Evolutionary conservation across 2,329 filamentous ascomycete genomes (phyloP), one percentile per base, ranked within the genome.

Genomic region (Penicillium sp.): DNA sequence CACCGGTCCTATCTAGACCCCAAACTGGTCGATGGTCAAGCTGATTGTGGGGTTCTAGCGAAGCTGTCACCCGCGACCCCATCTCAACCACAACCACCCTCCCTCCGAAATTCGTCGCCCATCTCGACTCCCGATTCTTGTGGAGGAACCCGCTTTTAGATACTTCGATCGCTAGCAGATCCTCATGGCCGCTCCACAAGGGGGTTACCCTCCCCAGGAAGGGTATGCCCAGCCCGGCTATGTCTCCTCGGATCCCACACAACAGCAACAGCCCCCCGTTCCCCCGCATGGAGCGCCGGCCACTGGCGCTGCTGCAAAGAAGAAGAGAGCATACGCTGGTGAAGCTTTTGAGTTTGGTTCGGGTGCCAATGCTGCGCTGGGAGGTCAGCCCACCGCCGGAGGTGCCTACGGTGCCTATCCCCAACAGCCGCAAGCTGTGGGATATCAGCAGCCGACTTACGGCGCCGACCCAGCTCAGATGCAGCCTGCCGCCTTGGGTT

Each of bases 251-350:
- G 69, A 71, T 71, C 77, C 74, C 64, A 71, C 71, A 49, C 70
- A 69, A 54, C 66, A 73, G 62, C 70, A 69, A 55, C 65, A 72
- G 62, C 72, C 73, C 41, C 64, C 69, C 43, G 69, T 61, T 53
- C 65, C 73, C 40, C 70, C 65, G 51, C 67, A 73, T 55, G 75
- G 66, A 36, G 64, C 69, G 43, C 63, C 73, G 55, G 64, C 67
- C 50, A 73, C 74, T 39, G 68, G 75, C 44, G 68, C 77, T 57
- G 77, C 70, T 58, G 75, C 75, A 44, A 75, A 69, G 82, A 97
- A 96, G 86, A 96, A 96, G 85, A 86, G 92, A 82, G 89, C 90
- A 58, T 98, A 98, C 81, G 95, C 95, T 55, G 91, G 91, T 58
- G 90, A 96, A 77, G 94, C 94, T 47, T 99, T 96, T 77, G 94